Conservation (phyloP, 352 stramenopile genomes). For the Plasmopara halstedii region DNA sequence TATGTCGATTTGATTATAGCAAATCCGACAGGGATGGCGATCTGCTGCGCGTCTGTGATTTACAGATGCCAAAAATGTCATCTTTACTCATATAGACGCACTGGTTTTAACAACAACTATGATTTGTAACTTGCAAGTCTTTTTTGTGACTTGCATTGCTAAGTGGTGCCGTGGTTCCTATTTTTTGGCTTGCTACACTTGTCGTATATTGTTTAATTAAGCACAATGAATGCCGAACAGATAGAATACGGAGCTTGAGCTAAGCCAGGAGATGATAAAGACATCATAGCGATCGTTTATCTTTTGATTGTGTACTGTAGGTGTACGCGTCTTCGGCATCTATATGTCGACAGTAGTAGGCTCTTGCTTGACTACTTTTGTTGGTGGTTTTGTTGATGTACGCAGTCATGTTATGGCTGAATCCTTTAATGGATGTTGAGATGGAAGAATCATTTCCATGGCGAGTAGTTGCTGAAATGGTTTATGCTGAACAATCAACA, state of each 20-base stretch:
- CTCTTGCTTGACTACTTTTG: slow-evolving; percentile 47
- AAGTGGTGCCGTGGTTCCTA: slow-evolving; percentile 11
- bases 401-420: slow-evolving; percentile 60
- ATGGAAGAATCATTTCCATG: slow-evolving; percentile 55
- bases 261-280: slow-evolving; percentile 45
- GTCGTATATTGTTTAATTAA: slow-evolving; percentile 62
- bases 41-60: slow-evolving; percentile 54
- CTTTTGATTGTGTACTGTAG: slow-evolving; percentile 70
- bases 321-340: slow-evolving; percentile 60
- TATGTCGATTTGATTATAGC: slow-evolving; percentile 15
- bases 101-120: slow-evolving; percentile 78
- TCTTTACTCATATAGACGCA: slow-evolving; percentile 70
- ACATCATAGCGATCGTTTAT: slow-evolving; percentile 69
- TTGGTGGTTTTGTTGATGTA: slow-evolving; percentile 69
- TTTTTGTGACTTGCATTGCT: not conserved
- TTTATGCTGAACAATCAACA: slow-evolving; percentile 59
- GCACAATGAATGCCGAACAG: slow-evolving; percentile 35
- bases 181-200: slow-evolving; percentile 70
- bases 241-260: slow-evolving; percentile 21
- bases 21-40: slow-evolving; percentile 45
- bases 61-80: slow-evolving; percentile 58
- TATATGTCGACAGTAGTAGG: slow-evolving; percentile 48
- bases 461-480: slow-evolving; percentile 51
- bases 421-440: slow-evolving; percentile 43
- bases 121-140: slow-evolving; percentile 12